Percentiles rank a stretch among this genome's conserved stretches.
Conservation (phyloP, 768 basidiomycete genomes). For the Kwoniella mangroviensis region DNA sequence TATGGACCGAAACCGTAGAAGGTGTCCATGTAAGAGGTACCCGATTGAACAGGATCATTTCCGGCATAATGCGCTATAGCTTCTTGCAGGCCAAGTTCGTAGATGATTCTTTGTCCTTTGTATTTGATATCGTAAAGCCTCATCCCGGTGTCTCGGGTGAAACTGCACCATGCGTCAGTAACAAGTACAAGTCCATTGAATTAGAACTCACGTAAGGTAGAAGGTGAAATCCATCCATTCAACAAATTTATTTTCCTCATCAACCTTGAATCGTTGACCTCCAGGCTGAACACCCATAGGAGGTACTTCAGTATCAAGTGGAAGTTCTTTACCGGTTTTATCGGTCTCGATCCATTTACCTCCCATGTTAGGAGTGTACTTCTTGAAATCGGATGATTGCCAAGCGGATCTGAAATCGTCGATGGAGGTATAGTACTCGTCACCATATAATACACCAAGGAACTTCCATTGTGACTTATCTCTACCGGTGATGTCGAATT, state of each 20-base stretch:
- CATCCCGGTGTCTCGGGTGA: slow-evolving; percentile 35
- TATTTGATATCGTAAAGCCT: slow-evolving; percentile 67
- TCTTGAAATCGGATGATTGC: slow-evolving; percentile 28
- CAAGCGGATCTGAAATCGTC: slow-evolving; percentile 51
- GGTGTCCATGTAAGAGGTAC: slow-evolving; percentile 67
- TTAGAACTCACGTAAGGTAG: slow-evolving; percentile 14
- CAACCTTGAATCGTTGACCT: slow-evolving; percentile 66
- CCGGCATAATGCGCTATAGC: slow-evolving; percentile 61
- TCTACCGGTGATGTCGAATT: slow-evolving; percentile 48
- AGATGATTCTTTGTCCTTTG: slow-evolving; percentile 66
- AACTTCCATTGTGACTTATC: slow-evolving; percentile 41
- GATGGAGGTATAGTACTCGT: slow-evolving; percentile 39
- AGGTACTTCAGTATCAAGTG: slow-evolving; percentile 21
- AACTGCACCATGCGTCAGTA: slow-evolving; percentile 56
- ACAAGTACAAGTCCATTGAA: slow-evolving; percentile 65
- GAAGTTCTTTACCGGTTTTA: slow-evolving; percentile 29
- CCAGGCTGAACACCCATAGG: slow-evolving; percentile 67
- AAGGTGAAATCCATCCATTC: slow-evolving; percentile 61
- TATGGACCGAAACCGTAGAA: slow-evolving; percentile 47
- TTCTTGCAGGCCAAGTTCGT: slow-evolving; percentile 69
- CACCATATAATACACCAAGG: slow-evolving; percentile 45
- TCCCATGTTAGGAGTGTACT: slow-evolving; percentile 36
- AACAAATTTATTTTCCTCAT: slow-evolving; percentile 63
- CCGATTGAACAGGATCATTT: slow-evolving; percentile 67
- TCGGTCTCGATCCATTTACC: slow-evolving; percentile 43